Base-by-base conservation (phyloP, 257 asterid species). In the Scutellaria galericulata region DNA sequence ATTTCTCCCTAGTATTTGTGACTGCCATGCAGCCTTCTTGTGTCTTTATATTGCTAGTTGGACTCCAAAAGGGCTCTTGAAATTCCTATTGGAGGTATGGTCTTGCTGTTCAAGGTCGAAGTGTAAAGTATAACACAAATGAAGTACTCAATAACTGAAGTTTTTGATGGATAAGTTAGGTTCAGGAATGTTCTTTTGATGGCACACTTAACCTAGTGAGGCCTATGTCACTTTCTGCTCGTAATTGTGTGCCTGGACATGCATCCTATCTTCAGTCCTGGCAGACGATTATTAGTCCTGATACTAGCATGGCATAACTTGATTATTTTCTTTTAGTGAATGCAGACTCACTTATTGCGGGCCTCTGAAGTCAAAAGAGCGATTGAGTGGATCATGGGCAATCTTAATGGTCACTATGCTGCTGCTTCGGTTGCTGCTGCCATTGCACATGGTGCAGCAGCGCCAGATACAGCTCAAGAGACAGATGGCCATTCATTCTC, bases 401-500 rank as follows among this genome's bases (percentile, higher is more conserved):
- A 88, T 83, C 96, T 89, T 73, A 87, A 84, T 70, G 98, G 94
- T 75, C 99, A 95, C 83, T 95, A 95, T 77, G 99, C 98, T 74
- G 98, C 97, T 81, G 95, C 88, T 72, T 90, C 99, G 42, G 98
- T 94, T 76, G 97, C 99, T 83, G 96, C 99, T 82, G 99, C 99
- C 72, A 87, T 91, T 82, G 97, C 97, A 74, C 91, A 85, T 77
- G 99, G 96, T 55, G 97, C 99, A 71, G 82, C 89, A 42, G 86
- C 90, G 76, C 85, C 93, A 37, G 97, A 89, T 64, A 69, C 85
- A 68, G 79, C 88, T 77, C 89, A 80, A 40, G 96, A 90, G 75
- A 66, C 81, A 7, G 85, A 84, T 64, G 80, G 77, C 70, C 88
- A 75, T 58, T 83, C 88, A 62, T 77, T 84, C 70, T 63, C 79